Evolutionary conservation across 345 rosid species (phyloP), one percentile per base, ranked within the genome.

Genomic region (Gossypioides kirkii): DNA sequence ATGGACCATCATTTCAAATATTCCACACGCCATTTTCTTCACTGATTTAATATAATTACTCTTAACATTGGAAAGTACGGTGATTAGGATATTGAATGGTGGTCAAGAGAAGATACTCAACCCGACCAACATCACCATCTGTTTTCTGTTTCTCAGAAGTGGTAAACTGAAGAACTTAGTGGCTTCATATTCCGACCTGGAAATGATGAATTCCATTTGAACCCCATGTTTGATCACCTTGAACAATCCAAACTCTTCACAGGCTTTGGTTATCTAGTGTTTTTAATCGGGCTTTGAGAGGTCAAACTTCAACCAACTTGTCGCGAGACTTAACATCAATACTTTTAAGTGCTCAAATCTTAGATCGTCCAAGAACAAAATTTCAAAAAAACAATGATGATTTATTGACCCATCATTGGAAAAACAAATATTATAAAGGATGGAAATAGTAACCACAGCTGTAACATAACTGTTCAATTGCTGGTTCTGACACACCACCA

Each of bases 171-270:
- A 92, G 85, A 92, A 92, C 32, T 76, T 71, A 2, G 80, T 10
- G 9, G 96, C 90, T 38, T 87, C 86, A 10, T 66, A 55, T 74
- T 90, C 96, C 77, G 89, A 66, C 49, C 76, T 74, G 56, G 81
- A 65, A 68, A 85, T 74, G 73, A 85, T 74, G 73, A 83, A 66
- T 55, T 86, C 96, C 52, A 74, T 42, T 55, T 89, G 82, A 74
- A 92, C 83, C 8, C 91, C 94, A 76, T 92, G 98, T 77, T 87
- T 87, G 73, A 89, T 87, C 66, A 88, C 84, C 75, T 89, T 90
- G 84, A 92, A 89, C 83, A 88, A 89, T 4, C 96, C 98, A 32
- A 87, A 81, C 54, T 90, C 92, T 73, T 82, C 84, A 59, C 87
- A 84, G 28, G 87, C 87, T 66, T 82, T 78, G 68, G 78, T 73